These are phyloP conservation scores for Albophoma yamanashiensis DNA, from an alignment of 2,329 filamentous ascomycete species.

Conservation along the genomic window DNA sequence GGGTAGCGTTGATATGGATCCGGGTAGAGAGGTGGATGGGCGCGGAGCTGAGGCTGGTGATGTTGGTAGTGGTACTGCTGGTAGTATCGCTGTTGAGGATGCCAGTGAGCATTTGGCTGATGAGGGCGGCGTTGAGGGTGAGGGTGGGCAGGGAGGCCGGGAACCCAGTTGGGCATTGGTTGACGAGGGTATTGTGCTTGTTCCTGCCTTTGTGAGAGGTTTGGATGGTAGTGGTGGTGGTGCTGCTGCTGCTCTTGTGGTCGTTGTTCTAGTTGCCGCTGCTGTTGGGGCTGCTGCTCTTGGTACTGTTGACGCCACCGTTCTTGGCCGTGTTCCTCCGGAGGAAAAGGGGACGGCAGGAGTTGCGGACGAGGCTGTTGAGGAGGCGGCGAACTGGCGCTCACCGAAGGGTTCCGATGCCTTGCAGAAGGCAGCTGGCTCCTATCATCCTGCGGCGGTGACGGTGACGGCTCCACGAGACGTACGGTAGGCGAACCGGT, in stretches of 20 bases:
- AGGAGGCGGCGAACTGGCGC: neutral
- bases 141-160: constrained; percentile 5
- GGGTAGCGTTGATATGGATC: neutral
- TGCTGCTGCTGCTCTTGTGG: neutral
- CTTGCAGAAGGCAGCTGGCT: constrained; percentile 4
- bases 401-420: neutral
- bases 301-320: neutral
- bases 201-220: neutral
- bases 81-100: constrained; percentile 9
- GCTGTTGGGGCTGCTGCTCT: neutral
- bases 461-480: constrained; percentile 23
- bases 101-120: constrained; percentile 5
- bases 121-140: constrained; percentile 5
- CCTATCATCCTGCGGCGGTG: constrained; percentile 16
- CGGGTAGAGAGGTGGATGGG: constrained; percentile 3
- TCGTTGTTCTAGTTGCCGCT: neutral
- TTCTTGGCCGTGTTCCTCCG: neutral
- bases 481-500: constrained; percentile 25
- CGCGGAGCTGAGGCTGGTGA: neutral
- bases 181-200: neutral
- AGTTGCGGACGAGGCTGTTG: neutral
- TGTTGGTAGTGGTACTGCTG: constrained; percentile 7
- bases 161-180: constrained; percentile 1
- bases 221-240: neutral
- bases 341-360: neutral